phyloP scores from a whole-genome alignment of 2,329 filamentous ascomycete species.

The Hypomyces perniciosus region DNA sequence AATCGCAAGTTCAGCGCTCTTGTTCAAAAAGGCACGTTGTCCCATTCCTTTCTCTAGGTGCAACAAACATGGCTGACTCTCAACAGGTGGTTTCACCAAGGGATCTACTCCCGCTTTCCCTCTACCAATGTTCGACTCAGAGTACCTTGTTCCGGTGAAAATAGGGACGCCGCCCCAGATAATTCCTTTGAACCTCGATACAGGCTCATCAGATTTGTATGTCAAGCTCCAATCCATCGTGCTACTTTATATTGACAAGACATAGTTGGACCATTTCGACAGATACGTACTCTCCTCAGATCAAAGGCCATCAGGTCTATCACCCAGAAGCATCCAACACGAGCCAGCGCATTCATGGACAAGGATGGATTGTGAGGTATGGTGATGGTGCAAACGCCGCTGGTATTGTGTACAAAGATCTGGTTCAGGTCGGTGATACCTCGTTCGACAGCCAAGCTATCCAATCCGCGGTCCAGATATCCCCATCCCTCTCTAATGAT shows the following conservation, averaged over 20 bases:
- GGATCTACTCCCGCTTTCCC: constrained; percentile 23
- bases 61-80: background rate
- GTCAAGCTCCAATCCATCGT: constrained; percentile 3
- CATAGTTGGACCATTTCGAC: constrained; percentile 63
- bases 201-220: constrained; percentile 47
- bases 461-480: constrained; percentile 57
- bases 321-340: constrained; percentile 39
- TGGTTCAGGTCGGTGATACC: constrained; percentile 54
- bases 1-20: constrained; percentile 19
- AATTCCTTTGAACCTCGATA: constrained; percentile 65
- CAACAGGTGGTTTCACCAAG: constrained; percentile 13
- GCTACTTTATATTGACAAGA: constrained; percentile 19
- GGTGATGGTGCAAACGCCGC: constrained; percentile 58
- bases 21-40: constrained; percentile 5
- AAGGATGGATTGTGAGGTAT: constrained; percentile 56
- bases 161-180: constrained; percentile 53
- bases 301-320: constrained; percentile 52
- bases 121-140: constrained; percentile 39
- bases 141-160: constrained; percentile 56
- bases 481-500: constrained; percentile 32
- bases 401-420: constrained; percentile 61
- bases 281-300: constrained; percentile 42
- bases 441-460: constrained; percentile 57
- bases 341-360: constrained; percentile 33
- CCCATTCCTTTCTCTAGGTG: background rate